Conservation (phyloP, 805 yeast genomes). For the Candida fluviatilis region DNA sequence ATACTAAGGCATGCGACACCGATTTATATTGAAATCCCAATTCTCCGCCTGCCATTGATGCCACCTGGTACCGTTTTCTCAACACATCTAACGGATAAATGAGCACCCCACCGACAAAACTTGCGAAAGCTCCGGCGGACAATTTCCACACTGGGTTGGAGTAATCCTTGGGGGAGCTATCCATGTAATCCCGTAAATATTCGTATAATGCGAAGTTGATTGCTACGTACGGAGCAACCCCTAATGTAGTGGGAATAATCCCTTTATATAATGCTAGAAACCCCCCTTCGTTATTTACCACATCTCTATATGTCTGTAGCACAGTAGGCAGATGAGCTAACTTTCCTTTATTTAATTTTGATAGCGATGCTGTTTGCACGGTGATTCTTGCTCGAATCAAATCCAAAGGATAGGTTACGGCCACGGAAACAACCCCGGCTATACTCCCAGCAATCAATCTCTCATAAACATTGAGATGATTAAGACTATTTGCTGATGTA, state of each 20-base stretch:
- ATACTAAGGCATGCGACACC: slow-evolving; percentile 65
- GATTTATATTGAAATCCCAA: slow-evolving; percentile 81
- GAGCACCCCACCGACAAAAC: slow-evolving; percentile 84
- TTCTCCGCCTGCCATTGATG: slow-evolving; percentile 71
- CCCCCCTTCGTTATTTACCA: slow-evolving; percentile 81
- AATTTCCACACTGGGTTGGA: slow-evolving; percentile 54
- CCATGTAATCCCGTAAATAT: slow-evolving; percentile 57
- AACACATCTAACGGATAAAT: slow-evolving; percentile 91
- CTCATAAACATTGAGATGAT: slow-evolving; percentile 46
- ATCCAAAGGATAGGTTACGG: slow-evolving; percentile 89
- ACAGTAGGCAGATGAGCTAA: slow-evolving; percentile 68
- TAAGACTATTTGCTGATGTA: slow-evolving; percentile 5
- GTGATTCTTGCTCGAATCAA: slow-evolving; percentile 85
- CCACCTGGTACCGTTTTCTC: slow-evolving; percentile 87
- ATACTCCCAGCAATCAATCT: slow-evolving; percentile 73
- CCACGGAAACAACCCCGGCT: slow-evolving; percentile 78
- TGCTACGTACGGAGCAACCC: slow-evolving; percentile 96
- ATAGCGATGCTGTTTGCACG: slow-evolving; percentile 72
- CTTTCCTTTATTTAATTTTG: slow-evolving; percentile 45
- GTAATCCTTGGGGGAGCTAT: slow-evolving; percentile 30
- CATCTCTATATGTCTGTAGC: slow-evolving; percentile 48
- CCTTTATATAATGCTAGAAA: slow-evolving; percentile 76
- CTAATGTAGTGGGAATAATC: slow-evolving; percentile 82
- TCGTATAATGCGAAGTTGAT: slow-evolving; percentile 90
- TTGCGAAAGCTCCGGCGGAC: slow-evolving; percentile 77